Percentiles rank a stretch among this genome's conserved stretches.
Evolutionary conservation across 2,329 filamentous ascomycete species (phyloP).

Genomic region (Diaporthe sp.): DNA sequence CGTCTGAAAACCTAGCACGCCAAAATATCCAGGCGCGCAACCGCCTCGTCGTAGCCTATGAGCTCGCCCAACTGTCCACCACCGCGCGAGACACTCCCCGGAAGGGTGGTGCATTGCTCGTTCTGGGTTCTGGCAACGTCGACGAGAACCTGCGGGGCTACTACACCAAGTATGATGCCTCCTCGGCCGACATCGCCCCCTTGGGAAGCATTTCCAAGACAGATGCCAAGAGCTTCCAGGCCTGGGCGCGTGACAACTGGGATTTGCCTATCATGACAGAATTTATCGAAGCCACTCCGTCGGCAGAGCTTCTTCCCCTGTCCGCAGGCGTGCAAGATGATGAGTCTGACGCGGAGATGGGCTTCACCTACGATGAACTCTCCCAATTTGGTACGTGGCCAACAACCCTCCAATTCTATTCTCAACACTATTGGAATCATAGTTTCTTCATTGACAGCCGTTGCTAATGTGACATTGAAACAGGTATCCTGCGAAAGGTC

Average conservation of each 20-base stretch:
- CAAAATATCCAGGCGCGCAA: conserved; percentile 77
- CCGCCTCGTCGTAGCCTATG: conserved; percentile 75
- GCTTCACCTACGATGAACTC: conserved; percentile 58
- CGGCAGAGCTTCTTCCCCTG: conserved; percentile 64
- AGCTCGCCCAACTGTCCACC: conserved; percentile 73
- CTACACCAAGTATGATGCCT: conserved; percentile 75
- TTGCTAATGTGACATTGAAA: not conserved
- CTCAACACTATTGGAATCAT: not conserved
- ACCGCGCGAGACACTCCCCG: conserved; percentile 67
- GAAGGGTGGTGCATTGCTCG: conserved; percentile 69
- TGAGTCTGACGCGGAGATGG: conserved; percentile 57
- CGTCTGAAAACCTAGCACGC: conserved; percentile 72
- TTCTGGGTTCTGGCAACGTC: conserved; percentile 74
- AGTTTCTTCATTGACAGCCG: not conserved
- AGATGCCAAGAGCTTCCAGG: conserved; percentile 76
- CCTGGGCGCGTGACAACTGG: conserved; percentile 68
- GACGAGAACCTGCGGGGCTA: conserved; percentile 67
- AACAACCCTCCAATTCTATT: not conserved
- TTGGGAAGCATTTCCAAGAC: conserved; percentile 70
- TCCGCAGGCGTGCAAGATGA: conserved; percentile 57
- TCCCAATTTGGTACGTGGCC: conserved; percentile 51
- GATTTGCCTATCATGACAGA: conserved; percentile 72
- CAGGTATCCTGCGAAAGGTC: conserved; percentile 53
- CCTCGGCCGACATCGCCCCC: conserved; percentile 68
- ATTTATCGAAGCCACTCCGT: conserved; percentile 72